Base-by-base conservation (phyloP, 345 rosid genomes). In the Conringia planisiliqua region DNA sequence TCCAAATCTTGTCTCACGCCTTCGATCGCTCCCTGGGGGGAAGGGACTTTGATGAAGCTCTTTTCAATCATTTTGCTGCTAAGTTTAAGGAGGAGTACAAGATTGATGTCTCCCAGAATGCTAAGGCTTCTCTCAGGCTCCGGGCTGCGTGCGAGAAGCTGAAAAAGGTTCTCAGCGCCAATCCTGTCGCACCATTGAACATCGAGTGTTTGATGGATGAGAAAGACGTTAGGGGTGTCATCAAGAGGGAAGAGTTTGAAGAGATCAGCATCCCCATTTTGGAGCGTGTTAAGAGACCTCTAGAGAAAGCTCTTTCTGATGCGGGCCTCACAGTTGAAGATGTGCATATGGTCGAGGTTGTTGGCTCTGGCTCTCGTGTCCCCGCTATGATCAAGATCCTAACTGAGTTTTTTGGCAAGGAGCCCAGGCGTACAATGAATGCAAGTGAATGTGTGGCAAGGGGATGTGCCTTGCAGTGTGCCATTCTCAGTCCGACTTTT, bases 161-260 rank as follows among this genome's bases (percentile, higher is more conserved):
- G 58, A 95, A 95, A 84, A 95, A 95, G 77, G 86, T 95, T 64
- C 90, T 95, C 5, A 95, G 99, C 73, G 99, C 99, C 35, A 95
- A 95, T 75, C 96, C 99, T 0, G 85, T 74, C 80, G 92, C 98
- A 3, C 99, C 99, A 58, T 61, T 95, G 68, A 86, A 89, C 78
- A 86, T 95, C 30, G 99, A 95, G 71, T 95, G 99, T 80, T 72
- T 95, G 71, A 95, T 95, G 97, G 98, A 92, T 14, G 99, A 95
- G 81, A 95, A 90, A 84, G 99, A 95, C 80, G 99, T 92, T 7
- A 87, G 83, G 71, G 90, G 99, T 27, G 68, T 79, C 74, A 89
- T 95, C 51, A 95, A 89, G 84, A 87, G 99, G 76, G 99, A 95
- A 2, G 98, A 89, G 69, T 86, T 95, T 75, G 98, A 95, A 63